Conservation (phyloP, 441 rosid species). For the Erodium texanum region DNA sequence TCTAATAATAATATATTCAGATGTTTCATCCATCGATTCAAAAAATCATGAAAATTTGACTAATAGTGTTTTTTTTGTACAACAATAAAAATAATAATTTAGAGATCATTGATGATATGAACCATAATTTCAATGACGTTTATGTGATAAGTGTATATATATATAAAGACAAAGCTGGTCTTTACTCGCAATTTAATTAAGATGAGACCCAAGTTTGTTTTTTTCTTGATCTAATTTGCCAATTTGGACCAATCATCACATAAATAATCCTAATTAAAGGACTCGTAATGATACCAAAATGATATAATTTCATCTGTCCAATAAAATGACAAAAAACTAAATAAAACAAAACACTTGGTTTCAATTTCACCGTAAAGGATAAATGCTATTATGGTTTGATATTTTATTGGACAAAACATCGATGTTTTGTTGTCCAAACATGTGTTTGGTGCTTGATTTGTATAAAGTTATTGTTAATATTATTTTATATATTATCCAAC, state of each 20-base stretch:
- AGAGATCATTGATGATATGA: no score
- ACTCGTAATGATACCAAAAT: not conserved
- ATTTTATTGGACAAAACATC: not conserved
- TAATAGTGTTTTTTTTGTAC: no score
- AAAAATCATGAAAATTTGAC: no score
- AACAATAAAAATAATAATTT: no score
- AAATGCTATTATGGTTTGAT: not conserved
- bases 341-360: not conserved
- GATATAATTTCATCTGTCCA: not conserved
- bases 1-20: no score
- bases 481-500: no score
- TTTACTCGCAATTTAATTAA: not conserved
- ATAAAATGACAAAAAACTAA: not conserved
- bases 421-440: not conserved
- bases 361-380: not conserved
- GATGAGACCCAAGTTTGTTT: not conserved
- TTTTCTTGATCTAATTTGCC: not conserved
- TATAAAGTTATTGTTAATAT: no score
- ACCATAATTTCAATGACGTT: no score
- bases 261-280: not conserved
- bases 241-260: not conserved
- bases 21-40: no score
- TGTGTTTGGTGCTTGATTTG: not conserved
- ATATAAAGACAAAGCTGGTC: not conserved
- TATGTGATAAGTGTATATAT: no score